Base-by-base conservation (phyloP, 768 basidiomycete genomes). In the Terana coerulea region DNA sequence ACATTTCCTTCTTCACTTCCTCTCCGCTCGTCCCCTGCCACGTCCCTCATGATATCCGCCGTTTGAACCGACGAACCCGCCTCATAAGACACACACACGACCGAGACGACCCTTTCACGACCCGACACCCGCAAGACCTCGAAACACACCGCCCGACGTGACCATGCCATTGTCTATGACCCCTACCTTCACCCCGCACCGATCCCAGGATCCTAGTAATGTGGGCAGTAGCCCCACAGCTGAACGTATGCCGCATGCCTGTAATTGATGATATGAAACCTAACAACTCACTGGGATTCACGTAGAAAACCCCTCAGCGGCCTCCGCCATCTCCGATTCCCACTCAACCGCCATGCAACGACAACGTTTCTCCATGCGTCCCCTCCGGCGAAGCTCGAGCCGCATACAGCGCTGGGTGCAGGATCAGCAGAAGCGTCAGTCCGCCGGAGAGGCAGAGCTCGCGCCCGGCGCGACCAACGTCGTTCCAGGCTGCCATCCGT, bases 371-470 rank as follows among this genome's bases (percentile, higher is more conserved):
- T 33, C 58, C 28, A 41, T 52, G 7, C 50, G 56, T 12, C 52
- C 65, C 49, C 46, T 71, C 54, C 66, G 64, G 15, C 70, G 68
- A 17, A 68, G 69, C 31, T 67, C 72, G 14, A 72, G 70, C 54
- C 74, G 64, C 46, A 58, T 75, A 34, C 71, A 74, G 31, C 69
- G 63, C n/a, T 77, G 76, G 75, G 66, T 78, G 15, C 64, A 60
- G 2, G 76, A 77, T 19, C 69, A 75, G 47, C 71, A 69, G 48
- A 44, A 59, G 22, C 61, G 57, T 31, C 53, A 60, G 9, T 44
- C 56, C n/a, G 53, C 59, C 39, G 39, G 54, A 31, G 44, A 56
- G 31, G 45, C 49, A 28, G 44, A 43, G 25, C 29, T 56, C 25
- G 56, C 59, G 52, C 51, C 54, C 9, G 53, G 49, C 33, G 51